Percentiles rank a stretch among this genome's conserved stretches.
Evolutionary conservation across 2,329 filamentous ascomycete genomes (phyloP).

Genomic region (Scortechinia acanthostroma): DNA sequence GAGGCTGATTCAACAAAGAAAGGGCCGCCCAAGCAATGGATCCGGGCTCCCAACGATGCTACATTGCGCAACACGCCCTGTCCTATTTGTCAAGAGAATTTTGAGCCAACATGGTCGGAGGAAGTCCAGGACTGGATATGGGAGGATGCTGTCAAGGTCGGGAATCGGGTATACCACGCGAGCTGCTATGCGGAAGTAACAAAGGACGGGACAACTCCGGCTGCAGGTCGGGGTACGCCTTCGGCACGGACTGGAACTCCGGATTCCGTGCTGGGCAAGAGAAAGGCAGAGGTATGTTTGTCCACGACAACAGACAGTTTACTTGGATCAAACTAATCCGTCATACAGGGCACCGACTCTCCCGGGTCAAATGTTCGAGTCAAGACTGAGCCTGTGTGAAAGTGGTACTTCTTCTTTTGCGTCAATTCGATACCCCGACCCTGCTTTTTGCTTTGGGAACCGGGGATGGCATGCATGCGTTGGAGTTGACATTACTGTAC

Average conservation of each 20-base stretch:
- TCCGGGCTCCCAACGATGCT: constrained; percentile 76
- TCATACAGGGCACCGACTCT: background rate
- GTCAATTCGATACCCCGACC: too few species aligned
- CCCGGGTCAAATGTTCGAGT: background rate
- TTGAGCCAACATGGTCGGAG: constrained; percentile 85
- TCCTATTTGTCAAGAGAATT: constrained; percentile 91
- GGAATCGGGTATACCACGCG: constrained; percentile 77
- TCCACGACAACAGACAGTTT: background rate
- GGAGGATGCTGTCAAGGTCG: constrained; percentile 78
- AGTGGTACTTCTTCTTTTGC: too few species aligned
- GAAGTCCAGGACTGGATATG: constrained; percentile 95
- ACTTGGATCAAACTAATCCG: background rate
- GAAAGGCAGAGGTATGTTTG: constrained; percentile 2
- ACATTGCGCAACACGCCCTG: constrained; percentile 65
- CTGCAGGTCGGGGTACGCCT: background rate
- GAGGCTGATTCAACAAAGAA: constrained; percentile 19
- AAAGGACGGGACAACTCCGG: background rate
- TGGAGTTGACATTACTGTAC: background rate
- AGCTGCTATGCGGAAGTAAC: constrained; percentile 49
- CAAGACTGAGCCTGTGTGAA: background rate
- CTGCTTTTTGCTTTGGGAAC: too few species aligned
- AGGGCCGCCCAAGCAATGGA: constrained; percentile 56
- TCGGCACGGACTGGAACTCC: background rate
- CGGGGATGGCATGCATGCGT: background rate
- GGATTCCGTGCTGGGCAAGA: background rate